A percentile compares a stretch with the other conserved stretches of the same genome.
Conservation (phyloP, 176 grass and related monocot species). For the Saccharum officinarum region DNA sequence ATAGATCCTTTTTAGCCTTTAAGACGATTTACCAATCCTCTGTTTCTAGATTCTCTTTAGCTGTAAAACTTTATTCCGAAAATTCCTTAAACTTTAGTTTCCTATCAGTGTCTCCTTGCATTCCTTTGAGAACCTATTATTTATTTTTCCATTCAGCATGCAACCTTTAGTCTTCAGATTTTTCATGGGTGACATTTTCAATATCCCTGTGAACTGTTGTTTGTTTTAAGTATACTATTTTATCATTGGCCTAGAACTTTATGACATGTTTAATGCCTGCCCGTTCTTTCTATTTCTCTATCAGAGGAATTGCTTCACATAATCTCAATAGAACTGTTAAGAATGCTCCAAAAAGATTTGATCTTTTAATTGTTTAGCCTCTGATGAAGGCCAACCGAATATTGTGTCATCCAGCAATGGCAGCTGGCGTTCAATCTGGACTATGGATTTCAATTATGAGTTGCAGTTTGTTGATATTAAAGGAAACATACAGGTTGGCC, state of each 20-base stretch:
- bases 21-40: background rate
- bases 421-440: slow-evolving; percentile 88
- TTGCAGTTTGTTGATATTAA: slow-evolving; percentile 71
- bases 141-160: background rate
- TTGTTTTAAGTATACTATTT: background rate
- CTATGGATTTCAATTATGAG: slow-evolving; percentile 76
- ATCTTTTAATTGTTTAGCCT: slow-evolving; percentile 32
- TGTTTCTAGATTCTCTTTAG: background rate
- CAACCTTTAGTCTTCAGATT: background rate
- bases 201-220: background rate
- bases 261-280: slow-evolving; percentile 9
- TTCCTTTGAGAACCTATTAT: background rate
- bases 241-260: background rate
- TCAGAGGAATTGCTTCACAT: slow-evolving; percentile 12
- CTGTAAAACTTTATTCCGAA: background rate
- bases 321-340: slow-evolving; percentile 19
- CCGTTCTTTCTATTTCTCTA: background rate
- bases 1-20: slow-evolving; percentile 9
- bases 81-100: slow-evolving; percentile 4
- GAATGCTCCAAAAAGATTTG: slow-evolving; percentile 29
- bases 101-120: slow-evolving; percentile 9
- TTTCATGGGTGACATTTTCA: background rate
- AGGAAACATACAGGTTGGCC: slow-evolving; percentile 88
- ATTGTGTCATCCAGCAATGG: slow-evolving; percentile 74
- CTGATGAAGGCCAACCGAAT: slow-evolving; percentile 41